phyloP scores from a whole-genome alignment of 1,139 yeast species.

The Kurtzmaniella quercitrusa region DNA sequence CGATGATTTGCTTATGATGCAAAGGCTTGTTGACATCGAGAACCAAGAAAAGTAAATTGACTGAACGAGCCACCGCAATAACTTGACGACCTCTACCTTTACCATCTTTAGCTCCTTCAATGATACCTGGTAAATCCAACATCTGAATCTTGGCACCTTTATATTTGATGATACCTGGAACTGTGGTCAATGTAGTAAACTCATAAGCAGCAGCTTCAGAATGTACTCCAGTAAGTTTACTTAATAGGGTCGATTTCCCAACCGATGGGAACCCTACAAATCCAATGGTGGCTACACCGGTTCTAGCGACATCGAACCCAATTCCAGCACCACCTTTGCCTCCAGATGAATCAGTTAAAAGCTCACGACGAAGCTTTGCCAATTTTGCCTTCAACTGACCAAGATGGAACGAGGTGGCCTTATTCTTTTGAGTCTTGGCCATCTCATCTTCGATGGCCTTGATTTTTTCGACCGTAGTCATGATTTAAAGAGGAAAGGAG shows the following conservation, averaged over 20 bases:
- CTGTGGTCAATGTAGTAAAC: slow-evolving; percentile 95
- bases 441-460: slow-evolving; percentile 92
- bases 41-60: slow-evolving; percentile 86
- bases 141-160: slow-evolving; percentile 97
- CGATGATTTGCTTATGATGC: slow-evolving; percentile 89
- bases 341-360: slow-evolving; percentile 71
- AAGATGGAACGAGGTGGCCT: slow-evolving; percentile 92
- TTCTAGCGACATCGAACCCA: slow-evolving; percentile 96
- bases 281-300: slow-evolving; percentile 96
- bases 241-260: slow-evolving; percentile 87
- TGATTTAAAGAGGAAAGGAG: slow-evolving; percentile 15
- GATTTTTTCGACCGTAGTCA: slow-evolving; percentile 86
- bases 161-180: slow-evolving; percentile 92
- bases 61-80: slow-evolving; percentile 96
- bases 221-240: slow-evolving; percentile 89
- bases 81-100: slow-evolving; percentile 99
- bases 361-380: slow-evolving; percentile 90
- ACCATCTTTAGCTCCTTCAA: slow-evolving; percentile 99
- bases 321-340: slow-evolving; percentile 86
- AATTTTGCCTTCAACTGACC: slow-evolving; percentile 95
- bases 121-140: slow-evolving; percentile 97
- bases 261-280: slow-evolving; percentile 98
- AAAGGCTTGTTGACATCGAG: slow-evolving; percentile 95
- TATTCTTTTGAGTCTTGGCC: slow-evolving; percentile 94
- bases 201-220: slow-evolving; percentile 97